phyloP scores from a whole-genome alignment of 257 asterid species.

The Plectranthus barbatus region DNA sequence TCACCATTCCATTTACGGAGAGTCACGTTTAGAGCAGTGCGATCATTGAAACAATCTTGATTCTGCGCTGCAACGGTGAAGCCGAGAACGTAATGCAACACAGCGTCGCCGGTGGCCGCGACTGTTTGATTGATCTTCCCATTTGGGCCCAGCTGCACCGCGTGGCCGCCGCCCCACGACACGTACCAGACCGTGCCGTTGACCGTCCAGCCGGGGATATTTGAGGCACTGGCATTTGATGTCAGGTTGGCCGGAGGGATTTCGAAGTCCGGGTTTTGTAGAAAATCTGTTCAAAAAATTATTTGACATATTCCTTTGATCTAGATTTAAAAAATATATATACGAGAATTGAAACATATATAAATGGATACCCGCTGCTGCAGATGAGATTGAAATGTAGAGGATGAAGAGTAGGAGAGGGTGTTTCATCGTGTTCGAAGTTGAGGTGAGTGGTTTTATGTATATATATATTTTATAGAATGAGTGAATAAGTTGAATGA shows the following conservation, averaged over 20 bases:
- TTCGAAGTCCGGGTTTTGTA: conserved; percentile 22
- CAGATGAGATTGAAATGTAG: conserved; percentile 5
- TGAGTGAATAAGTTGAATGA: no score
- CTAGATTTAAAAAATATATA: no score
- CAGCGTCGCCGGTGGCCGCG: neutral
- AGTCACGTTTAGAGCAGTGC: conserved; percentile 14
- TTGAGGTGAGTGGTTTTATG: no score
- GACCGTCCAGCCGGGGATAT: conserved; percentile 25
- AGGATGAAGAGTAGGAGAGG: neutral
- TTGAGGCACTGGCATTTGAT: conserved; percentile 9
- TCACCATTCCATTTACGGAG: neutral
- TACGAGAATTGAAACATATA: no score
- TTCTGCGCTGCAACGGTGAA: conserved; percentile 10
- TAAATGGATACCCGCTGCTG: neutral
- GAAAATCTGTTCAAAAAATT: no score
- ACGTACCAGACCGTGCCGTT: conserved; percentile 18
- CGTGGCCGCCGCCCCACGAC: neutral
- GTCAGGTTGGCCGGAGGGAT: conserved; percentile 16
- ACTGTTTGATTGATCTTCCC: conserved; percentile 22
- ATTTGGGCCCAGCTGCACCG: conserved; percentile 13
- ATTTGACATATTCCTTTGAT: no score
- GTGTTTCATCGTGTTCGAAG: neutral
- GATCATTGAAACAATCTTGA: conserved; percentile 7
- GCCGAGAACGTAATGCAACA: conserved; percentile 12
- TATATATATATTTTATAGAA: no score